Base-by-base conservation (phyloP, 1,284 basidiomycete species). In the Malassezia obtusa region DNA sequence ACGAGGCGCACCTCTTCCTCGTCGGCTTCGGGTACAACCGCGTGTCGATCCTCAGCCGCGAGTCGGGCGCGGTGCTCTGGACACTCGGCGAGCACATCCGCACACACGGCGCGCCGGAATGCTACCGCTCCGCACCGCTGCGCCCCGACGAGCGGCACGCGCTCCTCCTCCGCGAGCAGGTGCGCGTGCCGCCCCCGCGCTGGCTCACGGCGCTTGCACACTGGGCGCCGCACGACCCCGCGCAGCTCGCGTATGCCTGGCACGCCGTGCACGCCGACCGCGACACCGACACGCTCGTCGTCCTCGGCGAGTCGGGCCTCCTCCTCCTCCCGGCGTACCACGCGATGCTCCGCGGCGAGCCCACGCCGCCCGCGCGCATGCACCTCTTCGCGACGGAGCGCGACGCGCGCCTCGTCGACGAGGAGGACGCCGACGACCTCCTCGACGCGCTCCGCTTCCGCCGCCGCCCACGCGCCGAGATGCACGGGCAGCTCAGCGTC, bases 1-100 rank as follows among this genome's bases (percentile, higher is more conserved):
- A 69, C 48, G 60, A 67, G 43, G 50, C 63, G 10, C 66, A 59
- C 30, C 54, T 64, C 19, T 69, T 65, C 33, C 53, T 69, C 38
- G 53, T 47, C 22, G 65, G 65, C 9, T 17, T 45, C 8, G 62
- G 62, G 9, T 58, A 49, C 24, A 59, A 62, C 44, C 52, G 52
- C 21, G 54, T 68, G 14, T 56, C 59, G 7, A 54, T 61, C 37
- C 55, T 64, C 25, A 53, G 53, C 24, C 62, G 67, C 8, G 41
- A 33, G 24, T 56, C 59, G 1, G 43, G 48, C 14, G 24, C 32
- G 6, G 25, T 59, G 30, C 58, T 63, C 1, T 68, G 65, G 67
- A 61, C 41, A 24, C 22, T 69, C 33, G 49, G 51, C 3, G 55
- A 64, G 31, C 61, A 67, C 30, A 58, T 68, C 38, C 57, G 50